Evolutionary conservation across 139 green algal species (phyloP), one percentile per base, ranked within the genome.

Genomic region (Mesostigma viride): DNA sequence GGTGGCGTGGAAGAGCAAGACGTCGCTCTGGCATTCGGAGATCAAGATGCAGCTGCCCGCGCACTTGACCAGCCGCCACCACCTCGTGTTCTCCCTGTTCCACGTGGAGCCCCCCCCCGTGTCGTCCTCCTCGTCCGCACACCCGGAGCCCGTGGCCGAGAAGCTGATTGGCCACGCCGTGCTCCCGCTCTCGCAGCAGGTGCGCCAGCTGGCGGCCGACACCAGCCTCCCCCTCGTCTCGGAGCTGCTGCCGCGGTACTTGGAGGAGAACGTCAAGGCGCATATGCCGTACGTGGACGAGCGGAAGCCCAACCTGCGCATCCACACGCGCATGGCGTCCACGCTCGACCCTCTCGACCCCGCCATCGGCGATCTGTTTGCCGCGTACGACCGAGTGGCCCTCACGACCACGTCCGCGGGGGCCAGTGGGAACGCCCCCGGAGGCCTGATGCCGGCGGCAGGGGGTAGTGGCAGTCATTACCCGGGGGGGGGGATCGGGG

Each of bases 11-110:
- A 30, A 31, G 11, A 62, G 20, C 24, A 64, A 65, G 30, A 58
- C 35, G 17, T 31, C 65, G 5, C 57, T 77, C 6, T 77, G 67
- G 24, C 71, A 77, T 40, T 66, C 75, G 31, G 71, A 77, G 22
- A 70, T 77, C 34, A 77, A 77, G 27, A 30, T 77, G 14, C 65
- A 47, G 44, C 31, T 77, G n/a, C 71, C 71, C 4, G 30, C 58
- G 1, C 30, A 71, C 27, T 24, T 77, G 26, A 33, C 17, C n/a
- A 31, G 61, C 5, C 35, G 70, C 31, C 71, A 77, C 44, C 71
- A 77, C 53, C 22, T 77, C 22, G 31, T 77, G n/a, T 77, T 77
- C 64, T 71, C 71, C 30, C 75, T 77, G 48, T 77, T 75, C 35
- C 64, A 77, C 40, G 40, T 53, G 40, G 40, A 53, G 40, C 40